Base-by-base conservation (phyloP, 2,329 filamentous ascomycete species). In the Ceratocystiopsis minuta region DNA sequence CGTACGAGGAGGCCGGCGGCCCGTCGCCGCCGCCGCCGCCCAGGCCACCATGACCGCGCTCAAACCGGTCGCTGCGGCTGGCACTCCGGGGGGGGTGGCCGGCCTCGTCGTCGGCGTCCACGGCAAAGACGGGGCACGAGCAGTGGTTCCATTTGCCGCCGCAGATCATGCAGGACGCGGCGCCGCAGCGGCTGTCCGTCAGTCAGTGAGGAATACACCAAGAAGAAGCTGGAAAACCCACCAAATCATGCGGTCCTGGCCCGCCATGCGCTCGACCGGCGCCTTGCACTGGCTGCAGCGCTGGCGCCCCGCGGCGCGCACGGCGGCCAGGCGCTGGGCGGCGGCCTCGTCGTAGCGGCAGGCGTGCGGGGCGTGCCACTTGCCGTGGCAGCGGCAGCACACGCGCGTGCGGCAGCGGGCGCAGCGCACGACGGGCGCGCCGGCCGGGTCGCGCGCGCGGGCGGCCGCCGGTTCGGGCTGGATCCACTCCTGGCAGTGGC, bases 211-310 rank as follows among this genome's bases (percentile, higher is more conserved):
- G n/a, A 28, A 28, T 6, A 48, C 18, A 16, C 35, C 13, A 37
- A 10, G 34, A 15, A 28, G 15, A n/a, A n/a, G n/a, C n/a, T n/a
- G 18, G 20, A 3, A 6, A 39, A 60, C 73, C 60, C 64, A 82
- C 78, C 85, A 93, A 24, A 75, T 85, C 74, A 92, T 88, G 55
- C 88, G 85, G 59, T 88, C 87, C 58, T 80, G 86, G 37, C 84
- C 84, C 57, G 88, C 81, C 50, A 79, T 79, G 39, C 85, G 62
- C 57, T 92, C 81, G 37, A 92, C 80, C 64, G 82, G 68, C 34
- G 71, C 66, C 48, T 70, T 73, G 60, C 86, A 93, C 47, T 67
- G 75, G 54, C 76, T 78, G 56, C 84, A 94, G 38, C 74, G 67
- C 56, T 83, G 78, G 78, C 79, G 87, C 18, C 80, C 79, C 41